Conservation (phyloP, 169 alveolate genomes). For the Ichthyophthirius multifiliis region DNA sequence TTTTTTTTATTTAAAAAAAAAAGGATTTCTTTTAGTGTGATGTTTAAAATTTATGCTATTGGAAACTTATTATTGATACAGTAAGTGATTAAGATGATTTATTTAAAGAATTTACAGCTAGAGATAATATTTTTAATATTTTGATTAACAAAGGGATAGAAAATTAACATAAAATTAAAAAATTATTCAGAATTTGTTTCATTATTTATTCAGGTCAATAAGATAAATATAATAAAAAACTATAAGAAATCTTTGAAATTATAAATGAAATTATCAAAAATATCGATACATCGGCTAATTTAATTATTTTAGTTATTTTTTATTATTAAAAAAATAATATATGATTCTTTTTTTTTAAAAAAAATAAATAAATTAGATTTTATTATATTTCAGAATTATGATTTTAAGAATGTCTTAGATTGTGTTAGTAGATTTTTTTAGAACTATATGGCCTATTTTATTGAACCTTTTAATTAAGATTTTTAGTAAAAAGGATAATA, state of each 20-base stretch:
- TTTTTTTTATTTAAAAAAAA: background rate
- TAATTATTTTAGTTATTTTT: conserved; percentile 43
- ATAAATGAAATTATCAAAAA: conserved; percentile 51
- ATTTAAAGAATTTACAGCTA: conserved; percentile 7
- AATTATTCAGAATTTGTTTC: conserved; percentile 49
- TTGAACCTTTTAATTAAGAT: conserved; percentile 50
- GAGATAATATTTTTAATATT: background rate
- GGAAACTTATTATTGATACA: conserved; percentile 29
- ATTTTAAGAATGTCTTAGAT: conserved; percentile 49
- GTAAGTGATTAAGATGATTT: conserved; percentile 28
- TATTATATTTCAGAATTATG: conserved; percentile 55
- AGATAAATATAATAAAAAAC: conserved; percentile 50
- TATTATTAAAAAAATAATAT: no score
- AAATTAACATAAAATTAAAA: conserved; percentile 10
- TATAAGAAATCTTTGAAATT: conserved; percentile 51
- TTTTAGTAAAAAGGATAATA: conserved; percentile 48
- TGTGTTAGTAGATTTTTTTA: conserved; percentile 46
- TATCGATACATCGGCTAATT: conserved; percentile 40
- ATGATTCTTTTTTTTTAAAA: background rate
- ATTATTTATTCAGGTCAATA: conserved; percentile 62
- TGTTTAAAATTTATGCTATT: conserved; percentile 9
- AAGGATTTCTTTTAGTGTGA: conserved; percentile 28
- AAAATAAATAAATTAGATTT: background rate
- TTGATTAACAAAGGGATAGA: background rate
- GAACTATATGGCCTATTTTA: conserved; percentile 61